These are phyloP conservation scores for Leucosporidium creatinivorum DNA, from an alignment of 768 basidiomycete species.

Conservation along the genomic window DNA sequence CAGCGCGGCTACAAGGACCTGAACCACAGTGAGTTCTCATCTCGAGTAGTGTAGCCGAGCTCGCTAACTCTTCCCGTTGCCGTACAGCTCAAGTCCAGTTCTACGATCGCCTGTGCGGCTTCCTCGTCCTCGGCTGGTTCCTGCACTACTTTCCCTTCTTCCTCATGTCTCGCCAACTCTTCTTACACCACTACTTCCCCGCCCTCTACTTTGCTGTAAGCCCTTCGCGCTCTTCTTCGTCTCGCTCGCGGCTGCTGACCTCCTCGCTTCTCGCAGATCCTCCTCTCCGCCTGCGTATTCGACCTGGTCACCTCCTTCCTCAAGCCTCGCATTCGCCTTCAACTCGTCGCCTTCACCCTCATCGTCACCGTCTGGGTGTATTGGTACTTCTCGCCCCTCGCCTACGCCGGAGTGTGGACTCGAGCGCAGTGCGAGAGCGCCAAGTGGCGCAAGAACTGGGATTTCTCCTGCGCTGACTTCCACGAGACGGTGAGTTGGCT, in stretches of 20 bases:
- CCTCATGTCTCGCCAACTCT: slow-evolving; percentile 93
- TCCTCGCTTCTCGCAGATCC: slow-evolving; percentile 37
- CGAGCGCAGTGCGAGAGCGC: slow-evolving; percentile 64
- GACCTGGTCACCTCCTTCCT: slow-evolving; percentile 76
- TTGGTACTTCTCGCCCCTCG: slow-evolving; percentile 73
- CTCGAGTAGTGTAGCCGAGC: neutral
- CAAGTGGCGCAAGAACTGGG: slow-evolving; percentile 89
- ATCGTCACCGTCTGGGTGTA: slow-evolving; percentile 53
- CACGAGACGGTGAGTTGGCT: slow-evolving; percentile 10
- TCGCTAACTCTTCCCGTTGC: neutral
- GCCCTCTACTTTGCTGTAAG: slow-evolving; percentile 87
- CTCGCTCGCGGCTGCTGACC: slow-evolving; percentile 69
- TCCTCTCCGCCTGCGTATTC: slow-evolving; percentile 67
- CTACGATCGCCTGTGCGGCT: slow-evolving; percentile 82
- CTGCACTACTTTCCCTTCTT: slow-evolving; percentile 96
- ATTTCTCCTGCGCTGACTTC: slow-evolving; percentile 58
- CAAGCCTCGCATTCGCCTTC: slow-evolving; percentile 73
- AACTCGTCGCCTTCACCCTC: slow-evolving; percentile 61
- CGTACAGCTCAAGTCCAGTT: slow-evolving; percentile 72
- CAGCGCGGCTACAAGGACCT: slow-evolving; percentile 90
- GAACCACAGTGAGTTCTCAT: slow-evolving; percentile 63
- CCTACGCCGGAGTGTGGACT: slow-evolving; percentile 84
- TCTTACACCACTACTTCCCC: slow-evolving; percentile 96
- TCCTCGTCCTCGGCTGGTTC: slow-evolving; percentile 84
- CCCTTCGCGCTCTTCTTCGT: slow-evolving; percentile 66